A percentile compares a stretch with the other conserved stretches of the same genome.
phyloP scores from a whole-genome alignment of 306 rosid species.

The Vicia villosa region DNA sequence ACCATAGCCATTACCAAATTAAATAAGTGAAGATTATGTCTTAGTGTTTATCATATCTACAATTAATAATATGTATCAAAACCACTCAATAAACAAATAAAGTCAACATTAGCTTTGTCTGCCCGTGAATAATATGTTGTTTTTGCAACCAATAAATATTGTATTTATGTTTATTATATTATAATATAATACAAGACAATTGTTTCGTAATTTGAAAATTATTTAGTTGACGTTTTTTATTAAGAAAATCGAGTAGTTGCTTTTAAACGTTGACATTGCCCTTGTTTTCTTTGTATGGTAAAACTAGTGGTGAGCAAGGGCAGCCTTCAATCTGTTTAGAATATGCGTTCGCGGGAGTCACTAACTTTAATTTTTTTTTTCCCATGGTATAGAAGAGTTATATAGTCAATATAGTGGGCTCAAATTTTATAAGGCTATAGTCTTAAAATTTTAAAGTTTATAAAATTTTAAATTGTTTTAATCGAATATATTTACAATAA shows the following conservation, averaged over 20 bases:
- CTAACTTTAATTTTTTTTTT: too few species aligned
- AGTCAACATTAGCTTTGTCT: slow-evolving; percentile 30
- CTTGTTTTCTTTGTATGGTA: too few species aligned
- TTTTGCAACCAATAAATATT: slow-evolving; percentile 1
- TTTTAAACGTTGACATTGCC: slow-evolving; percentile 18
- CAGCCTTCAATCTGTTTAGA: too few species aligned
- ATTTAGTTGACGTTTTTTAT: not conserved
- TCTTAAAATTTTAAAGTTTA: too few species aligned
- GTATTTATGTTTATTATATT: not conserved
- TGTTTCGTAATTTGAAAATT: not conserved
- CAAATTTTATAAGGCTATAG: too few species aligned
- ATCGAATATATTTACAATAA: too few species aligned
- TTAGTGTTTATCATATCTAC: not conserved
- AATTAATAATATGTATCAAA: slow-evolving; percentile 6
- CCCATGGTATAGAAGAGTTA: too few species aligned
- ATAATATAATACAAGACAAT: not conserved
- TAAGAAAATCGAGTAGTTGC: not conserved
- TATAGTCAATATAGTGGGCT: too few species aligned
- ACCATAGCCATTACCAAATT: slow-evolving; percentile 9
- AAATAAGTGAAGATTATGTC: slow-evolving; percentile 22
- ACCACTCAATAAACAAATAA: slow-evolving; percentile 9
- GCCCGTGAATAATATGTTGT: slow-evolving; percentile 16
- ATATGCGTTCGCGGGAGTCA: too few species aligned
- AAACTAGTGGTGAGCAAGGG: too few species aligned
- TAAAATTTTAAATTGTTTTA: too few species aligned